These are phyloP conservation scores for Breynia disticha DNA, from an alignment of 441 rosid species.

Conservation along the genomic window DNA sequence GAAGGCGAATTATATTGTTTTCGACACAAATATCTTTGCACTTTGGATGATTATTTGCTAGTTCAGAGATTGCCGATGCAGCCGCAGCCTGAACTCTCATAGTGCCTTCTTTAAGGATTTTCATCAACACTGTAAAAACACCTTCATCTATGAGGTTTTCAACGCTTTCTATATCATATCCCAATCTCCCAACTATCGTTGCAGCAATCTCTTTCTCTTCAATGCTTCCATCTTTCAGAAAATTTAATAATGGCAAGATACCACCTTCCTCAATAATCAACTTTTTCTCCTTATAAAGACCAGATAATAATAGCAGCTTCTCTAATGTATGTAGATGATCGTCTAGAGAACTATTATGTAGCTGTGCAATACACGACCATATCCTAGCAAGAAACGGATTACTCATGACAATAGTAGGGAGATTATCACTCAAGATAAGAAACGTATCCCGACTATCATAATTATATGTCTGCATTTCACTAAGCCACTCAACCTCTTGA, in stretches of 20 bases:
- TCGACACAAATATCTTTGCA: conserved; percentile 80
- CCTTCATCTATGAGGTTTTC: conserved; percentile 62
- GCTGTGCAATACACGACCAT: conserved; percentile 85
- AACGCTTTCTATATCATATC: conserved; percentile 72
- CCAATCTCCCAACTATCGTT: conserved; percentile 65
- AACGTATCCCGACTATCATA: too few species aligned
- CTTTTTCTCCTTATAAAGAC: conserved; percentile 69
- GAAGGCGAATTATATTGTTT: conserved; percentile 57
- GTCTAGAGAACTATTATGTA: conserved; percentile 54
- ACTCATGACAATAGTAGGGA: too few species aligned
- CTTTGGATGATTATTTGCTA: conserved; percentile 45
- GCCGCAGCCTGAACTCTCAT: conserved; percentile 85
- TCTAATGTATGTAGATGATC: conserved; percentile 73
- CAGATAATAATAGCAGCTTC: conserved; percentile 70
- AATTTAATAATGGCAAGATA: conserved; percentile 59
- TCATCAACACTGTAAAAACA: conserved; percentile 62
- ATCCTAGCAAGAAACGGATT: conserved; percentile 29
- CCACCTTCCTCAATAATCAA: conserved; percentile 89
- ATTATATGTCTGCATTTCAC: conserved; percentile 34
- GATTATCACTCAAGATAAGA: too few species aligned
- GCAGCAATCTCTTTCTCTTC: conserved; percentile 93
- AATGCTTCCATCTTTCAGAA: conserved; percentile 67
- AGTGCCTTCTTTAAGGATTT: conserved; percentile 82
- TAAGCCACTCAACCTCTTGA: conserved; percentile 90
- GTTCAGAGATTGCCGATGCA: conserved; percentile 88